Base-by-base conservation (phyloP, 306 rosid genomes). In the Pachyrhizus erosus region DNA sequence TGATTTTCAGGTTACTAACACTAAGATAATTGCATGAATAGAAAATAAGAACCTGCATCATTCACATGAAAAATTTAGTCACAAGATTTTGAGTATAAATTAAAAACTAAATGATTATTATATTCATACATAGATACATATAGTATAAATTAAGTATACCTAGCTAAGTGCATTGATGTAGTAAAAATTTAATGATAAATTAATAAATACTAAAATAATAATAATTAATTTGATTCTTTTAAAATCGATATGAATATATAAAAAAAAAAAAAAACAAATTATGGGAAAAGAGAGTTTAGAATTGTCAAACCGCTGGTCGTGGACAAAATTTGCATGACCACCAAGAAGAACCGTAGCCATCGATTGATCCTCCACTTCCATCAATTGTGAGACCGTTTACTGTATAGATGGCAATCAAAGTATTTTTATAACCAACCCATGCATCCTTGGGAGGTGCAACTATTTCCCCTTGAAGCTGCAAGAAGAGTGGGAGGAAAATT, bases 261-360 rank as follows among this genome's bases (percentile, higher is more conserved):
- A 57, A 20, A 5, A 17, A 0, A 20, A 1, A 64, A 31, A 1
- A 31, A 39, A 0, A 8, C n/a, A n/a, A n/a, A n/a, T n/a, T n/a
- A n/a, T n/a, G n/a, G n/a, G n/a, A n/a, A n/a, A n/a, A n/a, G n/a
- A n/a, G n/a, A n/a, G n/a, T n/a, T n/a, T n/a, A n/a, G n/a, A n/a
- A n/a, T n/a, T n/a, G 13, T 80, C 23, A 11, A 52, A 82, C 85
- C 13, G 0, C 1, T 7, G 85, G 85, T 13, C 80, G 58, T 26
- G 0, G 4, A 33, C 85, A 82, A n/a, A 0, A 49, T 48, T 1
- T 12, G 62, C 83, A 83, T 46, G 9, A 0, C 86, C 86, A 83
- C 83, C 86, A 83, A 15, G 20, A 2, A 51, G 31, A 23, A 26
- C 83, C 83, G 2, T 2, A 1, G 2, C 80, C 87, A 7, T 72